Base-by-base conservation (phyloP, 2,329 filamentous ascomycete genomes). In the Meredithiella fracta region DNA sequence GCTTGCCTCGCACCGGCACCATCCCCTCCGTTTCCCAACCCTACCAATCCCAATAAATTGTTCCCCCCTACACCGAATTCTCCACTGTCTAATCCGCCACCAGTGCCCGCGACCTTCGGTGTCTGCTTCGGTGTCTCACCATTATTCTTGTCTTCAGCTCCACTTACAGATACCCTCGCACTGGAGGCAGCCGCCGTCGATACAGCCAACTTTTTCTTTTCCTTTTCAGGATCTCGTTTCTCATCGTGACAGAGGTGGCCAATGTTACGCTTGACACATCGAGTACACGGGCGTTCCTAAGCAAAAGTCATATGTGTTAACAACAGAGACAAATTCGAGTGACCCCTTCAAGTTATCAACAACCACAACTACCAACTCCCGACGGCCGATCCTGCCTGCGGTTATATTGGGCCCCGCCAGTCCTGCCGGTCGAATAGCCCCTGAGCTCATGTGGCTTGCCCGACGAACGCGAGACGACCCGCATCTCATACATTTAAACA, bases 171-270 rank as follows among this genome's bases (percentile, higher is more conserved):
- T 15, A 20, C 52, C 5, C 26, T 9, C 47, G 23, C 42, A 53
- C 14, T 29, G 14, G 54, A 44, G 5, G 8, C 22, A 6, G 49
- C 26, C 6, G 47, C 23, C 15, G 53, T 14, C 59, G 75, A 70
- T 60, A 73, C 76, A 60, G 73, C 29, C 29, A 34, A 5, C 72
- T 91, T 95, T 63, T 78, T 71, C 70, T 90, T 91, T 71, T 92
- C 94, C 59, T 83, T 69, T 60, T 82, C 79, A 62, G 82, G 75
- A 65, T 98, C 91, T 69, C 91, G 83, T 62, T 90, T 91, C 71
- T 97, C 92, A 70, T 98, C 92, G 73, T 96, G 92, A 70, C 92
- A 98, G 62, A 98, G 78, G 70, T 98, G 92, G 64, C 91, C 92
- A 69, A 98, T 98, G 72, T 95, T 95, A 66, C 92, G 84, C 73